Conservation (phyloP, 2,329 filamentous ascomycete genomes). For the Claviceps humidiphila region DNA sequence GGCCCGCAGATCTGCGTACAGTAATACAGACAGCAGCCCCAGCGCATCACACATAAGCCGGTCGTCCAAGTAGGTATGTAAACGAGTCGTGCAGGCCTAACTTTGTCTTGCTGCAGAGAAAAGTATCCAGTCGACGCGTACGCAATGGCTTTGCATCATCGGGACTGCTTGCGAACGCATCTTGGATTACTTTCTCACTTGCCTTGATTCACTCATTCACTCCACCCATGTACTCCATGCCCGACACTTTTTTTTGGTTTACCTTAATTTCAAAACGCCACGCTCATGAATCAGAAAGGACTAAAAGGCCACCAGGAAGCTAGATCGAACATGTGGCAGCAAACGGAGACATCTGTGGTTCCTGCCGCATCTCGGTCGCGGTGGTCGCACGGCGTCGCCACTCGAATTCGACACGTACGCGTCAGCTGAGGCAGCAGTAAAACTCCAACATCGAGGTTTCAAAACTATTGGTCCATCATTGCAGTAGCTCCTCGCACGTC, state of each 20-base stretch:
- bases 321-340: not conserved
- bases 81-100: not conserved
- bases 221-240: constrained; percentile 9
- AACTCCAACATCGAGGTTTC: constrained; percentile 6
- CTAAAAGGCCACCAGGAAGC: constrained; percentile 11
- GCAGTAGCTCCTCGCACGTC: constrained; percentile 90
- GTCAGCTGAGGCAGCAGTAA: constrained; percentile 5
- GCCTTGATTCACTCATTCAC: constrained; percentile 8
- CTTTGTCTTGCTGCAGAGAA: not conserved
- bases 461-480: constrained; percentile 23
- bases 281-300: constrained; percentile 22
- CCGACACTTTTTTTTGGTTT: constrained; percentile 10
- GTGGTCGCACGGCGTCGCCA: not conserved
- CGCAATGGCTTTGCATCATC: too few relatives aligned
- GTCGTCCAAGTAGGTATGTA: not conserved
- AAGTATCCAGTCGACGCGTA: too few relatives aligned
- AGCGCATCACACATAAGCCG: not conserved
- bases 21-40: not conserved
- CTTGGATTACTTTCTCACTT: not conserved
- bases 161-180: not conserved
- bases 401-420: not conserved
- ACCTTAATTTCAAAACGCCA: constrained; percentile 21
- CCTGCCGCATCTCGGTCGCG: too few relatives aligned
- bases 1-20: too few relatives aligned
- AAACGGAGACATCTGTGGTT: not conserved